phyloP scores from a whole-genome alignment of 2,329 filamentous ascomycete genomes.

The Sporothrix pallida region DNA sequence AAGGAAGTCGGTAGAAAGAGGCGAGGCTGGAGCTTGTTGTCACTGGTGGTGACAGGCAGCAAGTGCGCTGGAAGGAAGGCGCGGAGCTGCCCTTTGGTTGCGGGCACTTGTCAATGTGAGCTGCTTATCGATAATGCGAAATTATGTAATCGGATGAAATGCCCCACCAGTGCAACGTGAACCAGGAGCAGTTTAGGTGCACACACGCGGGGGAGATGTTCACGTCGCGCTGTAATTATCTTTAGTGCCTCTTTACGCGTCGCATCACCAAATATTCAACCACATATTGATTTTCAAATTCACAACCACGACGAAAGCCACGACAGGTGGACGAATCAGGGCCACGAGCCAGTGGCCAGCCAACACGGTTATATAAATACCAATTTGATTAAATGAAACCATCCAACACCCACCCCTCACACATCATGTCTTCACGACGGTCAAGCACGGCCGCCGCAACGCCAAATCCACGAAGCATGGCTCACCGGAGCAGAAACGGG shows the following conservation, averaged over 20 bases:
- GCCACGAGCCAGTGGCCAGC: not conserved
- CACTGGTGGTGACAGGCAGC: too few species aligned
- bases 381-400: too few species aligned
- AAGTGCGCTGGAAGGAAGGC: too few species aligned
- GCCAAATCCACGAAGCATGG: not conserved
- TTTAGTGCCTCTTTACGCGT: not conserved
- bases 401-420: not conserved
- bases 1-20: too few species aligned
- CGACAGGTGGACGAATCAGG: not conserved
- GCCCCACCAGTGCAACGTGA: not conserved
- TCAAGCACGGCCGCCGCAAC: not conserved
- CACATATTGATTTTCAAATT: not conserved
- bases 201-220: not conserved
- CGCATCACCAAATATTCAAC: not conserved
- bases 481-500: not conserved
- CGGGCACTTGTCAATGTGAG: too few species aligned
- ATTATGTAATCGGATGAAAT: too few species aligned
- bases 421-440: slow-evolving; percentile 7
- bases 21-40: too few species aligned
- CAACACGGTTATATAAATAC: too few species aligned
- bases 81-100: too few species aligned
- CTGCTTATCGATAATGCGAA: too few species aligned
- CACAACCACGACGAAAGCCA: not conserved
- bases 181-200: not conserved
- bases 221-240: not conserved